Conservation (phyloP, 169 alveolate genomes). For the Perkinsus olseni region DNA sequence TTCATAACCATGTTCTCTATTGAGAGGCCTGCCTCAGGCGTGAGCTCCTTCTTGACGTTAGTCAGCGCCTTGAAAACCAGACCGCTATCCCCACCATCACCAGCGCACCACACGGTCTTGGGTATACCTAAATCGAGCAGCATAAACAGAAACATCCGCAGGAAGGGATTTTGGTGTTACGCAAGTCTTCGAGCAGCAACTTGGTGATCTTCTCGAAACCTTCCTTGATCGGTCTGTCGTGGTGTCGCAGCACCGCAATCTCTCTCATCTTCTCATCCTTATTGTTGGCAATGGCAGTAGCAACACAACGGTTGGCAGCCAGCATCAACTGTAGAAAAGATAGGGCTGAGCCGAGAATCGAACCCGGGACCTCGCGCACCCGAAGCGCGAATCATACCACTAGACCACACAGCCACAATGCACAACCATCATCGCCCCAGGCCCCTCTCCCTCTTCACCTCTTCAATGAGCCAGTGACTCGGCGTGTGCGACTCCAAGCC, state of each 20-base stretch:
- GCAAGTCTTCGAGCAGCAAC: neutral
- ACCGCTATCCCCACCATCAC: neutral
- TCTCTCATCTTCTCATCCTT: neutral
- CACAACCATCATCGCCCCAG: no score
- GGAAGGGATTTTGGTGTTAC: neutral
- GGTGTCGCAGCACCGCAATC: neutral
- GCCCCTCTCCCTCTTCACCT: neutral
- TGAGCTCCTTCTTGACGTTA: neutral
- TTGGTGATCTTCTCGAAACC: neutral
- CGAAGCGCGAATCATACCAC: conserved; percentile 98
- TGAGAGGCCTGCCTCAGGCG: neutral
- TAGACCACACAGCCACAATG: conserved; percentile 90
- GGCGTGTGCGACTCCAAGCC: neutral
- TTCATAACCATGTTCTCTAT: neutral
- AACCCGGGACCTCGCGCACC: conserved; percentile 99
- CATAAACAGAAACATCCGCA: no score
- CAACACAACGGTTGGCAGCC: conserved; percentile 54
- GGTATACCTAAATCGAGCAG: neutral
- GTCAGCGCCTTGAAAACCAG: neutral
- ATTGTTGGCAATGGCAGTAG: conserved; percentile 40
- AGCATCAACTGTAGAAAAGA: neutral
- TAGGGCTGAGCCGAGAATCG: conserved; percentile 93
- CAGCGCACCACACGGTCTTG: neutral
- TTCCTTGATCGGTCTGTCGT: neutral
- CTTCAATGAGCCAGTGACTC: neutral